Evolutionary conservation across 805 yeast genomes (phyloP).

Genomic region (Suhomyces sp.): DNA sequence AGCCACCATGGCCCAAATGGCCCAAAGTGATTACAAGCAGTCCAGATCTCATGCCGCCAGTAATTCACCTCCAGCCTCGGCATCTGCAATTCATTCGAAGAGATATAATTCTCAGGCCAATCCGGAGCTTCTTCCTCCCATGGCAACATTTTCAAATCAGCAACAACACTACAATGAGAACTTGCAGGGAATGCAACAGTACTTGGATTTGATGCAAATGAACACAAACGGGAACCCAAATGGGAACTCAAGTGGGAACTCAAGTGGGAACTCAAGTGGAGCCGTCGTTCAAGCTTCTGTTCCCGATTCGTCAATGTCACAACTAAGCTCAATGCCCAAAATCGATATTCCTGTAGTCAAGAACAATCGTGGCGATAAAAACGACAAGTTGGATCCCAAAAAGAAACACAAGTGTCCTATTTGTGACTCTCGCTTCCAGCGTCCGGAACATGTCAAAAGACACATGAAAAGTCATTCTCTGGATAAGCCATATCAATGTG

Average conservation of each 20-base stretch:
- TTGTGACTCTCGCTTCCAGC: slow-evolving; percentile 59
- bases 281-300: slow-evolving; percentile 5
- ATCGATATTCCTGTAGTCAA: slow-evolving; percentile 13
- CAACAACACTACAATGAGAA: not conserved
- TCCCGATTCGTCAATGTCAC: slow-evolving; percentile 9
- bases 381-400: slow-evolving; percentile 42
- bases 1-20: slow-evolving; percentile 6
- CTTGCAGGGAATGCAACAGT: not conserved
- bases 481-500: slow-evolving; percentile 57
- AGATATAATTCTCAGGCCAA: not conserved
- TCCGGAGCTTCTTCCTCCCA: slow-evolving; percentile 27
- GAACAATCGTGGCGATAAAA: slow-evolving; percentile 19
- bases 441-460: slow-evolving; percentile 71
- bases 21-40: not conserved
- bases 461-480: slow-evolving; percentile 57
- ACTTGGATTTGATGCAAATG: slow-evolving; percentile 4
- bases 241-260: too few relatives aligned
- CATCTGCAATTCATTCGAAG: not conserved
- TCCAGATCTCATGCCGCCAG: not conserved
- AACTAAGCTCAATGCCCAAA: slow-evolving; percentile 9
- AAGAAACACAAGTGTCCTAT: slow-evolving; percentile 64
- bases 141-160: slow-evolving; percentile 24
- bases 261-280: too few relatives aligned
- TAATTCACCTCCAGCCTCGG: not conserved
- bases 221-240: not conserved